Base-by-base conservation (phyloP, 2,329 filamentous ascomycete genomes). In the Fusarium dlaminii region DNA sequence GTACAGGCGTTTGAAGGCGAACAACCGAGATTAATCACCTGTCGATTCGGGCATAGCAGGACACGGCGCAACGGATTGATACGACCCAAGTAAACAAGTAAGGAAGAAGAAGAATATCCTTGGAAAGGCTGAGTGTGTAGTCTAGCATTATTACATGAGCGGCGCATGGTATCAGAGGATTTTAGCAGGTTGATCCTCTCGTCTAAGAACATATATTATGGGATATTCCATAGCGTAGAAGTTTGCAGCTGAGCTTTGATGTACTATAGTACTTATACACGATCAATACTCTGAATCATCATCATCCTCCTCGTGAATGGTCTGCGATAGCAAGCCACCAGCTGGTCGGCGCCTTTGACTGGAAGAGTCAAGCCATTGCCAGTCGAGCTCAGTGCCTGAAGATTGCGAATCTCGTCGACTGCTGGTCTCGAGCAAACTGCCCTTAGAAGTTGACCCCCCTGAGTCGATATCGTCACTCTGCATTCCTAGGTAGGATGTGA, bases 251-350 rank as follows among this genome's bases (percentile, higher is more conserved):
- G 37, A 58, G 48, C 37, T 36, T 45, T 30, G 39, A 45, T 48
- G 36, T 61, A 57, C 57, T 27, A 42, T 36, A 30, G 49, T 48
- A 34, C 27, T 56, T 34, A 55, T 36, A 60, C 24, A 43, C 30
- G 36, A 61, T 73, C 57, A 75, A 46, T 73, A 79, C 45, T 87
- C 87, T 29, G 87, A 90, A 75, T 86, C 86, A 79, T 93, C 91
- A 58, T 93, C 91, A 57, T 92, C 91, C 79, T 94, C 92, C 80
- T 94, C 92, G 65, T 92, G 87, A 70, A 94, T 94, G 0, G 90
- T 92, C 79, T 92, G 90, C 34, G 88, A 86, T 48, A 92, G 82
- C 24, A 94, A 79, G 3, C 88, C 87, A 57, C 84, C 82, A 9
- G 83, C 82, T 54, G 84, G 81, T 58, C 83, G 82, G 62, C 85